phyloP scores from a whole-genome alignment of 1,284 basidiomycete genomes.

The Takashimella koratensis region DNA sequence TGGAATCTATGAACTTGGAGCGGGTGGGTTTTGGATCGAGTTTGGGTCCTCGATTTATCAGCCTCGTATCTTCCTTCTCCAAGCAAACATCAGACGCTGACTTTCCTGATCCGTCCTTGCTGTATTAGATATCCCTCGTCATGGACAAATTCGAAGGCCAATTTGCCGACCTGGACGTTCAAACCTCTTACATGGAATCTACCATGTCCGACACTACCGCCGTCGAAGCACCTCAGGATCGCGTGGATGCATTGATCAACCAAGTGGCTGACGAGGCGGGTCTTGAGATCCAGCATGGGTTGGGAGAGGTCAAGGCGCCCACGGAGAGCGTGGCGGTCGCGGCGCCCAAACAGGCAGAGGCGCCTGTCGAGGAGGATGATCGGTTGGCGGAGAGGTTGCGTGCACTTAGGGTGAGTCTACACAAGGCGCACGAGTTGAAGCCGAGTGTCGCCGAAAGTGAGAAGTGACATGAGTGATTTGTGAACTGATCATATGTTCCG shows the following conservation, averaged over 20 bases:
- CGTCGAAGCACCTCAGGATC: conserved; percentile 91
- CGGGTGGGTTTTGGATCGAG: conserved; percentile 61
- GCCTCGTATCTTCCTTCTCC: too few species aligned
- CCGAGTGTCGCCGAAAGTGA: too few species aligned
- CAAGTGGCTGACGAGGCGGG: conserved; percentile 97
- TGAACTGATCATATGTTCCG: too few species aligned
- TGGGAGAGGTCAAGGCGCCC: conserved; percentile 62
- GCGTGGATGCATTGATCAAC: conserved; percentile 86
- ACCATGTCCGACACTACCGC: conserved; percentile 93
- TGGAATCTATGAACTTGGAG: conserved; percentile 99
- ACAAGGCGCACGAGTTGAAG: too few species aligned
- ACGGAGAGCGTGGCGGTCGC: conserved; percentile 42
- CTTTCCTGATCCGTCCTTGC: neutral
- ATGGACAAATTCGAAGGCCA: conserved; percentile 99
- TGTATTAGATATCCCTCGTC: conserved; percentile 80
- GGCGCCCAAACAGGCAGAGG: conserved; percentile 40
- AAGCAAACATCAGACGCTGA: too few species aligned
- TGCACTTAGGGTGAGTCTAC: conserved; percentile 39
- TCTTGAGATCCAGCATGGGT: conserved; percentile 88
- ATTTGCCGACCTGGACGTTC: conserved; percentile 95
- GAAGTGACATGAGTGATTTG: too few species aligned
- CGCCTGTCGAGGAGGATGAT: conserved; percentile 39
- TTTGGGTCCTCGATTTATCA: too few species aligned
- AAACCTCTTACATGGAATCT: conserved; percentile 97
- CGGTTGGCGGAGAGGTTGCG: conserved; percentile 37